Percentiles rank a stretch among this genome's conserved stretches.
Evolutionary conservation across 768 basidiomycete genomes (phyloP).

Genomic region (Termitomyces eurrhizus): DNA sequence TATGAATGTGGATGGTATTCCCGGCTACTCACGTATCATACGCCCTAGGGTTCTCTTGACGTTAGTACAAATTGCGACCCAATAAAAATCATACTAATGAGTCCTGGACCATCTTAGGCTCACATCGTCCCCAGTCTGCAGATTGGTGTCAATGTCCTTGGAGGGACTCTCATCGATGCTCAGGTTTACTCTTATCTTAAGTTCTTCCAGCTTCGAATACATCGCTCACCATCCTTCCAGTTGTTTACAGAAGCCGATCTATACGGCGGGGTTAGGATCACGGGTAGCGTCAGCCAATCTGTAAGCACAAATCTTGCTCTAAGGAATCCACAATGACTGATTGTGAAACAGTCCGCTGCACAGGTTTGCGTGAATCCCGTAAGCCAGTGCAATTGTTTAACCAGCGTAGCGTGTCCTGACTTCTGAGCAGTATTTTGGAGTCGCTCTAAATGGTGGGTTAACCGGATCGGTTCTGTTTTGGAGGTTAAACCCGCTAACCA

Average conservation of each 20-base stretch:
- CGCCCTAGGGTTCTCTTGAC: not conserved
- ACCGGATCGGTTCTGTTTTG: not conserved
- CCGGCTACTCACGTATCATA: not conserved
- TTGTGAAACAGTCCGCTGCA: not conserved
- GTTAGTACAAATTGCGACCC: not conserved
- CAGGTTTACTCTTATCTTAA: not conserved
- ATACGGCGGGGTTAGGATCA: not conserved
- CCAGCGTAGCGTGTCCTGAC: not conserved
- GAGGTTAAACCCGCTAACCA: not conserved
- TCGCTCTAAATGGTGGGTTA: not conserved
- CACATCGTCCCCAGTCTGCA: not conserved
- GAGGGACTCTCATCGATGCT: not conserved
- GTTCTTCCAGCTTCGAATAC: not conserved
- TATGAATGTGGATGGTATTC: not conserved
- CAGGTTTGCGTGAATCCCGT: not conserved
- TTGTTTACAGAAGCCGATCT: not conserved
- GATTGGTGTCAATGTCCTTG: not conserved
- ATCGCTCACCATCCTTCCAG: not conserved
- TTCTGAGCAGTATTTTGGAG: not conserved
- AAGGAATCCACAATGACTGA: not conserved
- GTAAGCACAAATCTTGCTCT: not conserved
- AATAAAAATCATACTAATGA: not conserved
- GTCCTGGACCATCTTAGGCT: not conserved
- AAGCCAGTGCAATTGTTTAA: not conserved
- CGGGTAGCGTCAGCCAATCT: constrained; percentile 1